Evolutionary conservation across 176 grass and related monocot genomes (phyloP).

Genomic region (Zoysia pacifica): DNA sequence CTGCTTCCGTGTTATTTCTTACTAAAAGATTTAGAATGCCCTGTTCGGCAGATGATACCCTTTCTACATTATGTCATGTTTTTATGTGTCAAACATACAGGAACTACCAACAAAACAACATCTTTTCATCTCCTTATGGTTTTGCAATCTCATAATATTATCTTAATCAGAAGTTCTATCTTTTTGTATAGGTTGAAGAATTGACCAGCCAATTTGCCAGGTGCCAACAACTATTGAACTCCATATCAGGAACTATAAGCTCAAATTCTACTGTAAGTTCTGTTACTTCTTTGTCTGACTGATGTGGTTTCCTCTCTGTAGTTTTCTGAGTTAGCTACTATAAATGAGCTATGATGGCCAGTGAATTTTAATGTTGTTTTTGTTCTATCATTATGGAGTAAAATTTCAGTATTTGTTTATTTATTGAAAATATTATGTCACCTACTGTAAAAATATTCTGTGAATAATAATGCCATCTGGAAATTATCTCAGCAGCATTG

Average conservation of each 20-base stretch:
- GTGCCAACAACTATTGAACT: constrained; percentile 57
- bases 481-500: too few relatives aligned
- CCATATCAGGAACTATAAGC: constrained; percentile 58
- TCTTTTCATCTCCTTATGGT: background rate
- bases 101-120: background rate
- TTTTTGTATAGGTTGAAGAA: constrained; percentile 54
- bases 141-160: background rate
- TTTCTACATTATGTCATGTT: constrained; percentile 1
- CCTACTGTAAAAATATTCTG: background rate
- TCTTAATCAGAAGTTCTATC: constrained; percentile 4
- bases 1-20: background rate
- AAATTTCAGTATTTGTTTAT: constrained; percentile 1
- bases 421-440: background rate
- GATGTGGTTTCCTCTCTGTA: background rate
- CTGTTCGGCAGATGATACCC: background rate
- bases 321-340: background rate
- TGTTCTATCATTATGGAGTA: background rate
- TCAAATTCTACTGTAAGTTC: constrained; percentile 54
- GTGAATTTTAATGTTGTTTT: constrained; percentile 15
- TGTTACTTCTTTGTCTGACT: constrained; percentile 9
- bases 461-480: background rate
- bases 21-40: background rate
- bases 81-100: constrained; percentile 1
- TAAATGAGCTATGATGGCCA: constrained; percentile 19
- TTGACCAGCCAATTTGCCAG: constrained; percentile 51